Conservation (phyloP, 495 filamentous ascomycete genomes). For the Choiromyces venosus region DNA sequence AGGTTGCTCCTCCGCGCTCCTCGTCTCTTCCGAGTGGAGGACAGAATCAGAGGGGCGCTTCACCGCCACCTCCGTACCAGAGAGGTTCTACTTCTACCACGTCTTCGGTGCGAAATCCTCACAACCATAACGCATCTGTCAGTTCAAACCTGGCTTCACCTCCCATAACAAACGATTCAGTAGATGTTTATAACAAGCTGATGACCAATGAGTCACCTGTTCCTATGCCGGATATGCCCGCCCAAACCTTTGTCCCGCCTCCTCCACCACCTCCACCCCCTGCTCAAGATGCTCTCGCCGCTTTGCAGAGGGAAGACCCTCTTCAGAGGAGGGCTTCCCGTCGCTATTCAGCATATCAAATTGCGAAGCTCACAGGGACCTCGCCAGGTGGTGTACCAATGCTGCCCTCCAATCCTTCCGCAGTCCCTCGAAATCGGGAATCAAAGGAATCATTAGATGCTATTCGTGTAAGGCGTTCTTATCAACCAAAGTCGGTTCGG, state of each 20-base stretch:
- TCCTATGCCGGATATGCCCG: slow-evolving; percentile 28
- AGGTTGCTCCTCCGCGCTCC: slow-evolving; percentile 25
- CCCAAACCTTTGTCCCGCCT: slow-evolving; percentile 54
- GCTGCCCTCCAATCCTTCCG: slow-evolving; percentile 78
- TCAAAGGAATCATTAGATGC: slow-evolving; percentile 87
- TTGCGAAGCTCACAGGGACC: slow-evolving; percentile 82
- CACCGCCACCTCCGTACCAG: slow-evolving; percentile 20
- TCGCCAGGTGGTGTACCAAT: slow-evolving; percentile 77
- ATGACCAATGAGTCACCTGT: slow-evolving; percentile 11
- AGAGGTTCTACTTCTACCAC: slow-evolving; percentile 25
- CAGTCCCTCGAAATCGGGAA: slow-evolving; percentile 84
- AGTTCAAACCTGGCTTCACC: slow-evolving; percentile 36
- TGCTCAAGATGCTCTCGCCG: slow-evolving; percentile 83
- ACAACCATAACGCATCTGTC: slow-evolving; percentile 33
- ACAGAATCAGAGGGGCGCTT: slow-evolving; percentile 22
- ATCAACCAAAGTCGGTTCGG: slow-evolving; percentile 60
- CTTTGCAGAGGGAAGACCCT: slow-evolving; percentile 82
- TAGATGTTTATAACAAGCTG: slow-evolving; percentile 23
- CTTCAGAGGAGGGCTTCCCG: slow-evolving; percentile 89
- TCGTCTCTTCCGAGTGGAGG: slow-evolving; percentile 31
- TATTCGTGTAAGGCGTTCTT: slow-evolving; percentile 64
- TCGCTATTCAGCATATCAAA: slow-evolving; percentile 90
- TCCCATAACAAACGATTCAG: slow-evolving; percentile 28
- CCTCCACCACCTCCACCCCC: slow-evolving; percentile 73
- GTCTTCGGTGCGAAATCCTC: slow-evolving; percentile 29